These are phyloP conservation scores for Marchantia polymorpha DNA, from an alignment of 225 moss, liverwort and hornwort genomes.

Conservation along the genomic window DNA sequence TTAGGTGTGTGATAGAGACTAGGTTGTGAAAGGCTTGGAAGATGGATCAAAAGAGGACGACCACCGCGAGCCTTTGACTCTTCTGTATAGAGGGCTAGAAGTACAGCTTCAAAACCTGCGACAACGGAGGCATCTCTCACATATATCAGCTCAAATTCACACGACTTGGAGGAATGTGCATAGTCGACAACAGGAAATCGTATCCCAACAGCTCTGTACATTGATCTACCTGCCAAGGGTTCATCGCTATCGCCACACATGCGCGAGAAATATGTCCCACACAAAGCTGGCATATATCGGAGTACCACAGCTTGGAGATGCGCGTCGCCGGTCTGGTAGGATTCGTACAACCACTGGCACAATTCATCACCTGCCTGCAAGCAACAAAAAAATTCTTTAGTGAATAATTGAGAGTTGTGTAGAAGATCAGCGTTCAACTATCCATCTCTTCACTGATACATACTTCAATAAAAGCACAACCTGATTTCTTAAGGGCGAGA, in stretches of 20 bases:
- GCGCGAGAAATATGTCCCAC: conserved; percentile 74
- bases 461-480: too few relatives aligned
- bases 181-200: background rate
- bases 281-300: conserved; percentile 67
- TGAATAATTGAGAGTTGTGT: background rate
- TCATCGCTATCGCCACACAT: conserved; percentile 60
- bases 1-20: conserved; percentile 79
- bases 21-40: conserved; percentile 68
- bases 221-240: conserved; percentile 68
- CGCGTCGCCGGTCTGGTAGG: conserved; percentile 68
- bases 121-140: background rate
- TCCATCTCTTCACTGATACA: too few relatives aligned
- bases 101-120: conserved; percentile 89
- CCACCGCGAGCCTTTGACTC: conserved; percentile 81
- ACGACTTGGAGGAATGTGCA: background rate
- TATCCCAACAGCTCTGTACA: background rate
- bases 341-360: conserved; percentile 95
- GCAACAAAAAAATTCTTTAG: background rate
- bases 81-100: conserved; percentile 70
- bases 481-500: too few relatives aligned
- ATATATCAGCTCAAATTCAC: background rate
- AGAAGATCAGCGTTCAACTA: background rate
- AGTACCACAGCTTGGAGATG: conserved; percentile 83
- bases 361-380: conserved; percentile 75
- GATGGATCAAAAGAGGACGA: conserved; percentile 66